Base-by-base conservation (phyloP, 176 grass and related monocot species). In the Rhynchospora breviuscula region DNA sequence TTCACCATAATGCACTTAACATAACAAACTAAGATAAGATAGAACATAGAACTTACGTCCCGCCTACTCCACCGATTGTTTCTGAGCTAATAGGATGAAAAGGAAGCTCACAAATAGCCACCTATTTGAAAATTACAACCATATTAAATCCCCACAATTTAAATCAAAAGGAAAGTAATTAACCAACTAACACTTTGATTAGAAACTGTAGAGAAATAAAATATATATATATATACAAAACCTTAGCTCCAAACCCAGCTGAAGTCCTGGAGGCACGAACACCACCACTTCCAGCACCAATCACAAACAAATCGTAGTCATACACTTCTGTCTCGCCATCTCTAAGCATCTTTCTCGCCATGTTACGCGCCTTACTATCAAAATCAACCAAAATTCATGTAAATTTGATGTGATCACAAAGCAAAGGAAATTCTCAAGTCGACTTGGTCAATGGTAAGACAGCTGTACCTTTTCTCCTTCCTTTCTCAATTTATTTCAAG, bases 11-110 rank as follows among this genome's bases (percentile, higher is more conserved):
- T 29, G 18, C n/a, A 48, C 67, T 47, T 47, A 71, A 68, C 0
- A 54, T 70, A 31, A 74, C 3, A 63, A 87, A 56, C 3, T 35
- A 75, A 75, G 47, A 25, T 21, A 86, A 51, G 18, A 26, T 29
- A 11, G 48, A 81, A 43, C 35, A 60, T 8, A 70, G 57, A 72
- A 87, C 95, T 86, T 90, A 98, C 95, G 92, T 98, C 48, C 95
- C 95, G 35, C 95, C 95, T 13, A 95, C 82, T 26, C 95, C 95
- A 47, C 95, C 95, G 17, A 90, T 79, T 52, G 84, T 87, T 0
- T 98, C 95, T 0, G 95, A 95, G 68, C 95, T 98, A 82, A 98
- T 93, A 13, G 95, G 95, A 85, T 98, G 86, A 77, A 98, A 98
- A 15, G 95, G 95, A 86, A 98, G 95, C 89, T 98, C 95, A 67